Conservation (phyloP, 179 eudicot genomes). For the Nepenthes alata region DNA sequence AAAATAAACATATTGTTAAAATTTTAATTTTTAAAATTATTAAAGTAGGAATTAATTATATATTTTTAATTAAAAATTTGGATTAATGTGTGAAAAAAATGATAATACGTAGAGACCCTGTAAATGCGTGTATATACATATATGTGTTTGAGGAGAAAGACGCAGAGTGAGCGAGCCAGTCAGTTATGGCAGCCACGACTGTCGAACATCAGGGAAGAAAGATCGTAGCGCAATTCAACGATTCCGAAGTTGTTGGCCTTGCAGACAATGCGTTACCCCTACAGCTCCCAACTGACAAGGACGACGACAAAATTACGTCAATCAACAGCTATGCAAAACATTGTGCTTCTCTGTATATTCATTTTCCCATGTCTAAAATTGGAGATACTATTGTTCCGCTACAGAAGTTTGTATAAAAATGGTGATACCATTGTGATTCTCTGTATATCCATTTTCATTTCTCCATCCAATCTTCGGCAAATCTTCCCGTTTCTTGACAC, state of each 20-base stretch:
- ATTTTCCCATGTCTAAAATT: too few species aligned
- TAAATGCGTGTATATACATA: too few species aligned
- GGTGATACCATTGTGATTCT: too few species aligned
- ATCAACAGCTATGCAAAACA: background rate
- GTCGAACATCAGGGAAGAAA: constrained; percentile 20
- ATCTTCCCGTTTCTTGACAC: too few species aligned
- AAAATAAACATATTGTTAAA: too few species aligned
- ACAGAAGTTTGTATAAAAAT: too few species aligned
- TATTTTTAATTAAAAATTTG: too few species aligned
- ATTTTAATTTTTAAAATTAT: too few species aligned
- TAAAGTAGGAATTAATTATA: background rate
- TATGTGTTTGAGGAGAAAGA: background rate
- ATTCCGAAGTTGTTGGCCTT: constrained; percentile 19
- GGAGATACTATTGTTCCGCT: too few species aligned
- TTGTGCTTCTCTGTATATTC: background rate
- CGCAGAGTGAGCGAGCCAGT: constrained; percentile 1
- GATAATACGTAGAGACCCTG: too few species aligned
- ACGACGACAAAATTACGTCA: background rate
- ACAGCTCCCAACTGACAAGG: background rate
- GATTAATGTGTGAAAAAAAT: background rate
- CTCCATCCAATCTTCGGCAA: too few species aligned
- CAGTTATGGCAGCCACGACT: constrained; percentile 32
- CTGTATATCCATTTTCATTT: too few species aligned
- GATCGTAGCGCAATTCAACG: constrained; percentile 18
- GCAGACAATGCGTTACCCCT: constrained; percentile 1